phyloP scores from a whole-genome alignment of 1,139 yeast species.

The Pichia sp. region DNA sequence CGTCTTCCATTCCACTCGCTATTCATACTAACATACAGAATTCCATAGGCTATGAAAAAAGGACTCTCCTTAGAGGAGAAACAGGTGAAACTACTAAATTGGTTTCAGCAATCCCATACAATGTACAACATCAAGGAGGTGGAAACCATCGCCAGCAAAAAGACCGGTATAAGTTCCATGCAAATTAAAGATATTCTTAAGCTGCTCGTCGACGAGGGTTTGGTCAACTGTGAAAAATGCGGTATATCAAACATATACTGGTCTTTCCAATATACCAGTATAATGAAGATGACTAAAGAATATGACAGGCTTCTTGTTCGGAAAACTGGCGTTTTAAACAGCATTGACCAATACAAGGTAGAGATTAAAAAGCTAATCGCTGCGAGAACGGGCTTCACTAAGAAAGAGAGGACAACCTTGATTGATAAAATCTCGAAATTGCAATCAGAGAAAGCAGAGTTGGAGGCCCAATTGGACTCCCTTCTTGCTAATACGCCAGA shows the following conservation, averaged over 20 bases:
- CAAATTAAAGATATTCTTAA: conserved; percentile 47
- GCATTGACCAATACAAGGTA: conserved; percentile 16
- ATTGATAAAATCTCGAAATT: background rate
- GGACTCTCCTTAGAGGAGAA: conserved; percentile 42
- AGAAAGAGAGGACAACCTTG: conserved; percentile 6
- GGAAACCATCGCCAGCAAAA: conserved; percentile 44
- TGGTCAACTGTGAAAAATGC: conserved; percentile 49
- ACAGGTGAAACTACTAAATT: conserved; percentile 35
- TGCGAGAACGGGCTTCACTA: background rate
- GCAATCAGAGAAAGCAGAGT: background rate
- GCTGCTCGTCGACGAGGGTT: conserved; percentile 43
- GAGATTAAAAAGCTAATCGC: conserved; percentile 15
- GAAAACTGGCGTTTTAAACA: conserved; percentile 11
- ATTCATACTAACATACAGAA: too few relatives aligned
- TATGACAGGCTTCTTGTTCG: conserved; percentile 20
- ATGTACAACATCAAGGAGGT: conserved; percentile 48
- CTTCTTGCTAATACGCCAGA: conserved; percentile 4
- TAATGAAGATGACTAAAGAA: conserved; percentile 24
- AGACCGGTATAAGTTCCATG: conserved; percentile 45
- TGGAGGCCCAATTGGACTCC: background rate
- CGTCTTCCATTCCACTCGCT: too few relatives aligned
- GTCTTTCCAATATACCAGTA: conserved; percentile 44
- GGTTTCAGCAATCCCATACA: conserved; percentile 34
- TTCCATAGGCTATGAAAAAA: conserved; percentile 31
- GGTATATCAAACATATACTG: conserved; percentile 52